Evolutionary conservation across 1,139 yeast genomes (phyloP), one percentile per base, ranked within the genome.

Genomic region (Eremothecium sinecaudum): DNA sequence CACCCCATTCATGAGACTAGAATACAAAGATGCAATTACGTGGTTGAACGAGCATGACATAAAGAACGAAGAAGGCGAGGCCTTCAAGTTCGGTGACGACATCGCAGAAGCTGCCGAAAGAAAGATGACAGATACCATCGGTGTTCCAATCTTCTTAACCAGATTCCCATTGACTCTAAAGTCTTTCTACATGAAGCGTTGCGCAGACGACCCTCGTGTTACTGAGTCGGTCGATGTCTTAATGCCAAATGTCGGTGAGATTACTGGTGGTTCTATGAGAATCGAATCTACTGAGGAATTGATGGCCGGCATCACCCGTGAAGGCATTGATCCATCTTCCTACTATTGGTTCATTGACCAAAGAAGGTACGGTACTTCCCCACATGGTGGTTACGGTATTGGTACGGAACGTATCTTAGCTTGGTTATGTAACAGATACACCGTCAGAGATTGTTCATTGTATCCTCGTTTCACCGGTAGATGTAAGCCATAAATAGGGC

Each of bases 21-120:
- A 79, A 50, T 90, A 90, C 65, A 74, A 78, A 41, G 79, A 87
- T 37, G 98, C 98, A 19, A 71, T 90, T 50, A 86, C 79, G 31
- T 90, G 98, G 97, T 79, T 90, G 64, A 84, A 86, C 72, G 96
- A 87, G 63, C 86, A 90, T 62, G 87, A 79, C 39, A 75, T 92
- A 53, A 78, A 78, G 53, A 90, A 87, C 71, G 97, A 90, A 67
- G 96, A 90, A 11, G 96, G 92, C 43, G 80, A 84, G 61, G 66
- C 67, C 50, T 90, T 87, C 77, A 75, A 79, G 63, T 92, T 92
- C 51, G 99, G 99, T 61, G 99, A 92, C 58, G 99, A 90, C 61
- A 92, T 90, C 44, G 96, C 98, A 42, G 99, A 90, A 67, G 98
- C 98, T 37, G 97, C 96, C 40, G 99, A 90, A 71, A 82, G 99